Evolutionary conservation across 768 basidiomycete genomes (phyloP), one percentile per base, ranked within the genome.

Genomic region (Pulveroboletus sp.): DNA sequence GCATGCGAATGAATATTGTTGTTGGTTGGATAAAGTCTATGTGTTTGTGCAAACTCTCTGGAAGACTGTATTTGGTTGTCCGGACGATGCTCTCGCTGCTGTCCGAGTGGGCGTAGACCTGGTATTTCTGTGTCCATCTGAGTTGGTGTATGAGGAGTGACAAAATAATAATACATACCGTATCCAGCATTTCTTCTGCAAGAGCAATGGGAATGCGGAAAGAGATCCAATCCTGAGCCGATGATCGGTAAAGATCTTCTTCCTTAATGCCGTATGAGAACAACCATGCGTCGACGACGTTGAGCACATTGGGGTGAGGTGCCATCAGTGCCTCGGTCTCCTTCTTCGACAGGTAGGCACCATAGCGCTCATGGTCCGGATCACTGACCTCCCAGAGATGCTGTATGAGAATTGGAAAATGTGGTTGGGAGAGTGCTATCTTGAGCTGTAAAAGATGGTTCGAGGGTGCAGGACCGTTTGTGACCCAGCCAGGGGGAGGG

Each of bases 21-120:
- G 87, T 88, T 0, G 87, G 87, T 51, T 87, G 84, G 23, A 89
- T 69, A 23, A 87, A 64, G 31, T 87, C 84, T 46, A 88, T 62
- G 57, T 87, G 84, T 3, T 70, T 66, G 56, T 82, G 75, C 40
- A 88, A 64, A 46, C 75, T 51, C 41, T 72, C 71, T 0, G 87
- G 87, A 16, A 90, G 75, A 56, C 79, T 82, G 69, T 87, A 89
- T 49, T 70, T 71, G 5, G 80, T 82, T n/a, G 87, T 84, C 44
- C 87, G 78, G 50, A 87, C 68, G 33, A 86, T 62, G 13, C 71
- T 63, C 23, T 82, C 79, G 4, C 79, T 82, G 43, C 70, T 76
- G 19, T 69, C 67, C 10, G 64, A 61, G 60, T 87, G 79, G 43
- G 75, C 69, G 76, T 80, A 90, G 34, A 83, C 62, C 47, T 80